These are phyloP conservation scores for Phytopythium mirpurense DNA, from an alignment of 352 stramenopile genomes.

Conservation along the genomic window DNA sequence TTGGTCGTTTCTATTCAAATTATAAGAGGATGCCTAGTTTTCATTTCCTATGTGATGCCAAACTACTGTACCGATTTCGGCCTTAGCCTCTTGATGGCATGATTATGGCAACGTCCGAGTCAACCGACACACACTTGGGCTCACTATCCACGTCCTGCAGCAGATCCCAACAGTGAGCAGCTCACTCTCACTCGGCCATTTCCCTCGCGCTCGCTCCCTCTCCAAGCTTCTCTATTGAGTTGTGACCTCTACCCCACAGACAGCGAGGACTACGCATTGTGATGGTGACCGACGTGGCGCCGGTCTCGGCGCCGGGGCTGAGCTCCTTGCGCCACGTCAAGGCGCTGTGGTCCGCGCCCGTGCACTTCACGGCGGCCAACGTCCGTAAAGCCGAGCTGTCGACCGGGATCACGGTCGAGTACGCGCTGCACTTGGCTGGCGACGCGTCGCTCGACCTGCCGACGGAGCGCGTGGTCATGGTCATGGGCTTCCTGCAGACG, in stretches of 20 bases:
- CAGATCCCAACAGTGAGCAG: no score
- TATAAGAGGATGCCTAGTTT: no score
- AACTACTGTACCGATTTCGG: no score
- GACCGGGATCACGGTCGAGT: conserved; percentile 28
- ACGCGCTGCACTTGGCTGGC: conserved; percentile 15
- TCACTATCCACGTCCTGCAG: no score
- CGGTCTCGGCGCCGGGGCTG: conserved; percentile 16
- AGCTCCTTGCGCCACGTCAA: conserved; percentile 23
- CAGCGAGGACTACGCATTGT: not conserved
- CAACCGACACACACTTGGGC: not conserved
- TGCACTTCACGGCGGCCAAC: conserved; percentile 22
- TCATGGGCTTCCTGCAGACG: conserved; percentile 36
- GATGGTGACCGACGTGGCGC: conserved; percentile 3
- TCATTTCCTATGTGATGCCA: no score
- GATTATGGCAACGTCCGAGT: no score
- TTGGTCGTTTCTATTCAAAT: no score
- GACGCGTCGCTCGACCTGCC: conserved; percentile 7
- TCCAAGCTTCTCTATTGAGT: no score
- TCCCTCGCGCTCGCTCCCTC: not conserved
- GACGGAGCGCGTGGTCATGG: conserved; percentile 31
- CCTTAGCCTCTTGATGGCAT: no score
- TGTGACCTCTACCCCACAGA: no score
- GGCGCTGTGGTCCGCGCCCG: conserved; percentile 24
- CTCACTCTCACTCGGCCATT: not conserved
- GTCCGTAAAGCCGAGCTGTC: conserved; percentile 15